Evolutionary conservation across 108 stramenopile species (phyloP), one percentile per base, ranked within the genome.

Genomic region (Phaeodactylum tricornutum): DNA sequence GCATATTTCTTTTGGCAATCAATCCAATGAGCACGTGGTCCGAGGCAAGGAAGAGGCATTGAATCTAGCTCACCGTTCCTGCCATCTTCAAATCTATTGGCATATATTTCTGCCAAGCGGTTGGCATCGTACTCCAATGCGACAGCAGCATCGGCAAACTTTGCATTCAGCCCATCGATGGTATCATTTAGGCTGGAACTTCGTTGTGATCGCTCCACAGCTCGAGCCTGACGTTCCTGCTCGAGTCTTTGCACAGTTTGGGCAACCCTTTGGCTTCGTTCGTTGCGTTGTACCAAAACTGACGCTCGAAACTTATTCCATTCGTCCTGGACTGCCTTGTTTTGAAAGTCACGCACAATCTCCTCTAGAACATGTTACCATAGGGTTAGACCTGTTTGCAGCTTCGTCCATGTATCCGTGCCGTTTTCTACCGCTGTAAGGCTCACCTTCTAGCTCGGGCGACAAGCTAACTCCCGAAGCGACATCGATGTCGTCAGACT

Each of bases 261-360:
- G 22, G 12, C 15, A 17, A 52, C 8, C 11, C 11, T 24, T 21
- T 38, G n/a, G 21, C n/a, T 20, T 21, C 50, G 38, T 6, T 52
- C 31, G 14, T 52, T 17, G 8, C 32, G 50, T 36, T 37, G 50
- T 20, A 19, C 16, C 16, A 52, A 19, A 2, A 52, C 50, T 22
- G 21, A 35, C 19, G 16, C 8, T n/a, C 32, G 50, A 7, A 52
- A 31, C 9, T 38, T 33, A 2, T 33, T 36, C 50, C 50, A 52
- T 22, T 31, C 36, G 12, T 52, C 50, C 35, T 52, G 34, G n/a
- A 52, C 16, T 33, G 30, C 14, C 27, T 52, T 16, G 19, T 52
- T 52, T 6, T 34, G 34, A 52, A 52, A 52, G 50, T 52, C 50
- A 37, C 30, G 35, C 20, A 33, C 50, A 33, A 52, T 52, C 24